Conservation (phyloP, 2,329 filamentous ascomycete genomes). For the Fusarium kyushuense region DNA sequence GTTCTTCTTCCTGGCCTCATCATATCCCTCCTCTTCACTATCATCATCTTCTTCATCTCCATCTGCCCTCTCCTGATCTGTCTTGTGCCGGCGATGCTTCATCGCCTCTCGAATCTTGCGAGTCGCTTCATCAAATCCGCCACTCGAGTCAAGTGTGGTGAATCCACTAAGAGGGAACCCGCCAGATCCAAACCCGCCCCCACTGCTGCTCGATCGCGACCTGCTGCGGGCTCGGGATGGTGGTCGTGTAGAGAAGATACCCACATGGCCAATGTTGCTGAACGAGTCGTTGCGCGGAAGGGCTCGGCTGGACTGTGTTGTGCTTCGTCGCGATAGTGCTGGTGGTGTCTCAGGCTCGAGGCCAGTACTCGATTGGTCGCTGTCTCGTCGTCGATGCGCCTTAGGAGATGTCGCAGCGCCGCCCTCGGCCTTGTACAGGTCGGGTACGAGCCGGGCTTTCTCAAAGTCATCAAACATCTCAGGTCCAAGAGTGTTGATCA, state of each 20-base stretch:
- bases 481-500: constrained; percentile 95
- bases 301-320: constrained; percentile 64
- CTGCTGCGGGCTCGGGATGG: constrained; percentile 81
- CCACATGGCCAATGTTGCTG: constrained; percentile 86
- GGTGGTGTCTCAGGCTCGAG: constrained; percentile 56
- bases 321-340: constrained; percentile 61
- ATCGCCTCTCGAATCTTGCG: constrained; percentile 88
- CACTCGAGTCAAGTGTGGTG: constrained; percentile 73
- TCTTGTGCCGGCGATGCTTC: constrained; percentile 71
- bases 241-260: constrained; percentile 90
- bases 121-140: constrained; percentile 84
- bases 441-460: constrained; percentile 74
- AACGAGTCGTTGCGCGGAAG: constrained; percentile 92
- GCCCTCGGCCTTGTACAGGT: constrained; percentile 59
- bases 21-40: constrained; percentile 58
- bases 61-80: constrained; percentile 56
- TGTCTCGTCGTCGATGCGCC: constrained; percentile 58
- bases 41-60: constrained; percentile 54
- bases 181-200: constrained; percentile 69
- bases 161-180: constrained; percentile 78
- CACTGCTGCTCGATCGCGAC: constrained; percentile 76
- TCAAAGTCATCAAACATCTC: constrained; percentile 99
- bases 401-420: constrained; percentile 42
- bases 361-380: constrained; percentile 60
- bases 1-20: constrained; percentile 59